Percentiles rank a stretch among this genome's conserved stretches.
Evolutionary conservation across 179 eudicot genomes (phyloP).

Genomic region (Sideroxylon spinosum): DNA sequence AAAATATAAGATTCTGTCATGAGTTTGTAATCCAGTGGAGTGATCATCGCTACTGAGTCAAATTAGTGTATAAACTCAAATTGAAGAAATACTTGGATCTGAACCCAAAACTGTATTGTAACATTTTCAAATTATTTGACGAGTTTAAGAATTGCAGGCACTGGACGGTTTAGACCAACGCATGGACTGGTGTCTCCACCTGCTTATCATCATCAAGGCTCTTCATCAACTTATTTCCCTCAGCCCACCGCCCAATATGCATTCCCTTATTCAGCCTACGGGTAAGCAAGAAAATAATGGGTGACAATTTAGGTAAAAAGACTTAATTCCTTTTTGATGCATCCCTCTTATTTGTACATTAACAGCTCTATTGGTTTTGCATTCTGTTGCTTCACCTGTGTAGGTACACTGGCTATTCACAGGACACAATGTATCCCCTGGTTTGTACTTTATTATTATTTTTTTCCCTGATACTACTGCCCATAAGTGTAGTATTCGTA

Average conservation of each 20-base stretch:
- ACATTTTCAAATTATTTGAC: neutral
- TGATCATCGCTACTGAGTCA: neutral
- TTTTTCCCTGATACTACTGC: too few species aligned
- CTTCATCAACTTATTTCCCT: slow-evolving; percentile 40
- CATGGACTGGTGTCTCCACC: slow-evolving; percentile 36
- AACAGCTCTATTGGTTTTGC: neutral
- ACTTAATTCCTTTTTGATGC: neutral
- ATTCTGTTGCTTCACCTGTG: slow-evolving; percentile 4
- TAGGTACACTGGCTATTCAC: slow-evolving; percentile 56
- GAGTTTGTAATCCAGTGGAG: neutral
- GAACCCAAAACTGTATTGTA: neutral
- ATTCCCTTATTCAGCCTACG: slow-evolving; percentile 51
- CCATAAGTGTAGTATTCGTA: too few species aligned
- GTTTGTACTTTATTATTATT: slow-evolving; percentile 24
- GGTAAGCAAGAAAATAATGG: slow-evolving; percentile 24
- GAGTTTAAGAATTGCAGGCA: slow-evolving; percentile 21
- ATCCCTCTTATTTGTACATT: neutral
- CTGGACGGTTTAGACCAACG: slow-evolving; percentile 38
- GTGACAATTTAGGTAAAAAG: too few species aligned
- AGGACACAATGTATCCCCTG: slow-evolving; percentile 48
- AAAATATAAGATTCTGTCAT: neutral
- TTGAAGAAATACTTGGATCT: neutral
- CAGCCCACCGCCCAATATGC: slow-evolving; percentile 44
- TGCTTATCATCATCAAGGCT: slow-evolving; percentile 27
- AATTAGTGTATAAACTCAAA: neutral